phyloP scores from a whole-genome alignment of 176 grass and related monocot species.

The Eleusine indica region DNA sequence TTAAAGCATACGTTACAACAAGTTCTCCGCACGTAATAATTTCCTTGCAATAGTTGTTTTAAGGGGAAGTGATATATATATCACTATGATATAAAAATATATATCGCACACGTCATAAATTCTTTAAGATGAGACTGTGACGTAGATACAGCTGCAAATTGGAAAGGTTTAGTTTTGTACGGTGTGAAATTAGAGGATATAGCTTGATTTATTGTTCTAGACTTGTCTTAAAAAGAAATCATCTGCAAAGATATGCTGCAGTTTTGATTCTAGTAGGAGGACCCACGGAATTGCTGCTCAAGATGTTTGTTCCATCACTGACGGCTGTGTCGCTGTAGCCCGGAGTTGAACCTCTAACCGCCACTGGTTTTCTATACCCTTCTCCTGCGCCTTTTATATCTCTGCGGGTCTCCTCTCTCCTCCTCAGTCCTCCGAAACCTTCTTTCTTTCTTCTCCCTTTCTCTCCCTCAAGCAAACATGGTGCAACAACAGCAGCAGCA shows the following conservation, averaged over 20 bases:
- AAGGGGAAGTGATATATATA: background rate
- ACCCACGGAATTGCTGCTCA: conserved; percentile 27
- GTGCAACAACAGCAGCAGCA: conserved; percentile 62
- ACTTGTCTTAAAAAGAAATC: background rate
- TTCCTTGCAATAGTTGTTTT: background rate
- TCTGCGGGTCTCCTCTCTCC: background rate
- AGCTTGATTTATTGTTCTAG: background rate
- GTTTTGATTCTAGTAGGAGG: background rate
- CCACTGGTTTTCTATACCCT: conserved; percentile 45
- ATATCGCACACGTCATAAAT: background rate
- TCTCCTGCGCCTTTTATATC: conserved; percentile 48
- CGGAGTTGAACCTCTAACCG: conserved; percentile 42
- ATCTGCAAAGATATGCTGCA: background rate
- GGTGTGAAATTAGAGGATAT: background rate
- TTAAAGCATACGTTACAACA: background rate
- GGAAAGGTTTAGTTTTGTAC: background rate
- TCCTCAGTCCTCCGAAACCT: conserved; percentile 23
- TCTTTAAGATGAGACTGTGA: background rate
- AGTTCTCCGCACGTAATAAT: background rate
- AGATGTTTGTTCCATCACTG: conserved; percentile 46
- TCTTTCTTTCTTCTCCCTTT: background rate
- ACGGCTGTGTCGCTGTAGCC: conserved; percentile 39
- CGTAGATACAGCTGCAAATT: background rate
- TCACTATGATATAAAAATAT: background rate
- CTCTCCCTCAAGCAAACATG: conserved; percentile 4